phyloP scores from a whole-genome alignment of 306 rosid species.

The Cicer cuneatum region DNA sequence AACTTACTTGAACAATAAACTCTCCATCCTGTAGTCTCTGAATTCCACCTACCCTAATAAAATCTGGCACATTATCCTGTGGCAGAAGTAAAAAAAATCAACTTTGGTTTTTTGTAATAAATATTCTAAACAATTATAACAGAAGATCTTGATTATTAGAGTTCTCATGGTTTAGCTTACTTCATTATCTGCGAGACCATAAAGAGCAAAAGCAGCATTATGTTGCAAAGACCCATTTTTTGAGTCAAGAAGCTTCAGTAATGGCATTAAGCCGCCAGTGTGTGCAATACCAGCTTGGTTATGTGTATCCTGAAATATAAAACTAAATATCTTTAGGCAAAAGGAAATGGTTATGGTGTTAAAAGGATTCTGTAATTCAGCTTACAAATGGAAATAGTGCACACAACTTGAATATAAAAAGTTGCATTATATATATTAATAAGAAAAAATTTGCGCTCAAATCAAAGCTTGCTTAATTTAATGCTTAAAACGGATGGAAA shows the following conservation, averaged over 20 bases:
- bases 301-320: conserved; percentile 77
- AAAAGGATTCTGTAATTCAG: conserved; percentile 23
- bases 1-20: conserved; percentile 87
- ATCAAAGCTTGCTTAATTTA: conserved; percentile 24
- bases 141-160: conserved; percentile 24
- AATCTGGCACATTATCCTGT: conserved; percentile 96
- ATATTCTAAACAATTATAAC: conserved; percentile 35
- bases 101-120: conserved; percentile 39
- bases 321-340: conserved; percentile 34
- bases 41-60: conserved; percentile 97
- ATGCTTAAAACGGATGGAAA: conserved; percentile 22
- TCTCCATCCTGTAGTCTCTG: conserved; percentile 97
- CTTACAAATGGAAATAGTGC: conserved; percentile 21
- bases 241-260: conserved; percentile 96
- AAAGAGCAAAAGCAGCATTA: conserved; percentile 98
- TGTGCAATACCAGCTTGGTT: conserved; percentile 99
- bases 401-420: conserved; percentile 27
- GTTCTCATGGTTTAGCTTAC: conserved; percentile 49
- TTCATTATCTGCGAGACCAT: conserved; percentile 99
- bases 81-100: conserved; percentile 49
- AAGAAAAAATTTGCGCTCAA: neutral
- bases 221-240: conserved; percentile 98
- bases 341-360: conserved; percentile 17
- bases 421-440: neutral
- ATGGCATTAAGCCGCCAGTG: conserved; percentile 85